These are phyloP conservation scores for Tanozyma kutaoensis DNA, from an alignment of 805 yeast species.

Conservation along the genomic window DNA sequence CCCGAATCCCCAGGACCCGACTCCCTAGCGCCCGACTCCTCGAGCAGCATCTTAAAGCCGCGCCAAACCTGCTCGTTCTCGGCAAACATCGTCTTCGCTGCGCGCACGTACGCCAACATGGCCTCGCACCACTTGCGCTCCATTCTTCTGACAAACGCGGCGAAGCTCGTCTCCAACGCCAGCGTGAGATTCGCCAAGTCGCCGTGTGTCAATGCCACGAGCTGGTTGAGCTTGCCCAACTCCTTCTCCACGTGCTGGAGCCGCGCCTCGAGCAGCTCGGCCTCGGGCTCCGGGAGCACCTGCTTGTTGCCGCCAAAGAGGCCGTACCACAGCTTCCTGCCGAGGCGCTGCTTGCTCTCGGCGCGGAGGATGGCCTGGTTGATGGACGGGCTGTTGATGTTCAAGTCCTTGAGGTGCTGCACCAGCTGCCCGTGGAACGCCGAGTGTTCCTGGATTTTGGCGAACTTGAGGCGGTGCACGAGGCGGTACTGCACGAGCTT, in stretches of 20 bases:
- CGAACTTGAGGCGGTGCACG: constrained; percentile 23
- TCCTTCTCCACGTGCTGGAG: constrained; percentile 26
- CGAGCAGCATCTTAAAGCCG: too few relatives aligned
- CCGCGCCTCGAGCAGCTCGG: too few relatives aligned
- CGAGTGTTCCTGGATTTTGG: constrained; percentile 22
- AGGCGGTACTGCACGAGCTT: constrained; percentile 37
- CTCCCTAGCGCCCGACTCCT: too few relatives aligned
- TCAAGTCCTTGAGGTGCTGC: constrained; percentile 18
- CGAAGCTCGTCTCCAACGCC: constrained; percentile 26
- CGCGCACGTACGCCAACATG: constrained; percentile 22
- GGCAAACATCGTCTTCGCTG: constrained; percentile 14
- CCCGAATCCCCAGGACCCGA: too few relatives aligned
- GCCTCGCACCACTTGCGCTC: constrained; percentile 27
- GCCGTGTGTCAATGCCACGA: constrained; percentile 26
- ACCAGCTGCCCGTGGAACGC: constrained; percentile 8
- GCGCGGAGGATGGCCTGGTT: constrained; percentile 18
- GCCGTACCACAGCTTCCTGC: constrained; percentile 29
- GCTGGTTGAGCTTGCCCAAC: constrained; percentile 31
- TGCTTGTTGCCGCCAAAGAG: constrained; percentile 27
- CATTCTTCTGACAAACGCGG: constrained; percentile 21
- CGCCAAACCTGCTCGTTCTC: too few relatives aligned
- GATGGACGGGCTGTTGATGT: constrained; percentile 24
- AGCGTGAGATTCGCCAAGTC: constrained; percentile 32
- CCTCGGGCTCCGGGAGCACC: too few relatives aligned
- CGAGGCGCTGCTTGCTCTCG: constrained; percentile 11